Conservation (phyloP, 2,329 filamentous ascomycete species). For the Fusarium euwallaceae region DNA sequence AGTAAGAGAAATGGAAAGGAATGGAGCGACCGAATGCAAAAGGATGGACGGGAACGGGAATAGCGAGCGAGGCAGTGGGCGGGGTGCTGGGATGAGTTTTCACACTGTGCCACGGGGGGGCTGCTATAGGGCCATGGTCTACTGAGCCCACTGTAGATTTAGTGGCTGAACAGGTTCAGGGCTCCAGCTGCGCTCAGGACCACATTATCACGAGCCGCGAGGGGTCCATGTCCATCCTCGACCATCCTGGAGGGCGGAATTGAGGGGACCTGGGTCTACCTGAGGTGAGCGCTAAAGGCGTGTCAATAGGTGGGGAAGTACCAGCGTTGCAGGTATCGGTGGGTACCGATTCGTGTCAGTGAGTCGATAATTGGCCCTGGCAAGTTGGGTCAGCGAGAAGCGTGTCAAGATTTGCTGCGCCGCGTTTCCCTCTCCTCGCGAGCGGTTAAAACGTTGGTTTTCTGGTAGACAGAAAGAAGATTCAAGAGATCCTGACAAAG, state of each 20-base stretch:
- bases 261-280: conserved; percentile 42
- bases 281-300: conserved; percentile 41
- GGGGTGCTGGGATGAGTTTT: background rate
- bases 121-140: conserved; percentile 22
- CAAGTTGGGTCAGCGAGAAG: background rate
- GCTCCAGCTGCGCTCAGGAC: background rate
- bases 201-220: conserved; percentile 24
- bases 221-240: conserved; percentile 1
- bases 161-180: conserved; percentile 32
- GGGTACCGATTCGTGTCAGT: conserved; percentile 25
- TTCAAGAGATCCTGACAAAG: background rate
- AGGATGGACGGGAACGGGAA: conserved; percentile 47
- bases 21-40: conserved; percentile 44
- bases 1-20: conserved; percentile 43
- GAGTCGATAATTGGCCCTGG: conserved; percentile 18
- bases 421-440: background rate
- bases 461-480: background rate
- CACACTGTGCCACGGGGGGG: conserved; percentile 42
- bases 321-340: conserved; percentile 27
- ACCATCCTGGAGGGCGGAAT: conserved; percentile 9
- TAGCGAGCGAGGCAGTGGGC: conserved; percentile 28
- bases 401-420: background rate
- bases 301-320: conserved; percentile 34
- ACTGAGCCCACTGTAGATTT: conserved; percentile 37
- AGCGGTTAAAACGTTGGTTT: background rate